Evolutionary conservation across 1,139 yeast genomes (phyloP).

Genomic region (Taphrina confusa): DNA sequence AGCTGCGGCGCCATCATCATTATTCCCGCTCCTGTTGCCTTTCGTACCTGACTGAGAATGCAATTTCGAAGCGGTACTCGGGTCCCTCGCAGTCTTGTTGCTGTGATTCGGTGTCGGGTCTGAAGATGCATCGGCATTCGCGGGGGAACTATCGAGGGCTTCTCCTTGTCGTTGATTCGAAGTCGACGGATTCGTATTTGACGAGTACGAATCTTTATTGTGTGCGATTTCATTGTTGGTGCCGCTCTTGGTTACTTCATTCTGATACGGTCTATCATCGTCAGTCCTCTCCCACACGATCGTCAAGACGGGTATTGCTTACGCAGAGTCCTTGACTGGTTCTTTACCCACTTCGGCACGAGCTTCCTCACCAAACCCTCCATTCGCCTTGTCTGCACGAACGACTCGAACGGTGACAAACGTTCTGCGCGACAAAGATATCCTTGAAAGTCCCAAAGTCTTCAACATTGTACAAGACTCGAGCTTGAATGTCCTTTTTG

Average conservation of each 20-base stretch:
- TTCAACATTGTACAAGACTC: constrained; percentile 2
- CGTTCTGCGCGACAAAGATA: not conserved
- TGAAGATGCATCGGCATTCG: constrained; percentile 14
- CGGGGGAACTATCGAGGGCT: constrained; percentile 31
- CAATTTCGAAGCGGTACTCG: not conserved
- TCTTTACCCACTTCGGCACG: constrained; percentile 18
- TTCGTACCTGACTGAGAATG: constrained; percentile 1
- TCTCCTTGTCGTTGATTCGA: constrained; percentile 20
- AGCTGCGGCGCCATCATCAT: not conserved
- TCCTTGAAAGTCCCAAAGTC: constrained; percentile 7
- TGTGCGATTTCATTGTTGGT: constrained; percentile 24
- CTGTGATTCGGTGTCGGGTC: constrained; percentile 8
- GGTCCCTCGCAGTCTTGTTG: constrained; percentile 8
- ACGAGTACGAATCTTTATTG: constrained; percentile 23
- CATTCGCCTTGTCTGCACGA: constrained; percentile 19
- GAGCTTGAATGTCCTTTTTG: not conserved
- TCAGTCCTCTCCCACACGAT: too few species aligned
- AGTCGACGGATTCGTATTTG: constrained; percentile 22
- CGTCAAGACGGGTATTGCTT: not conserved
- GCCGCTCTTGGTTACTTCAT: constrained; percentile 26
- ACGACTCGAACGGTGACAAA: not conserved
- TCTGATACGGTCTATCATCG: constrained; percentile 18
- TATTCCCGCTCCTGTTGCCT: not conserved
- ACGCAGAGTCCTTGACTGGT: constrained; percentile 17
- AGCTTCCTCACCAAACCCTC: constrained; percentile 29